Base-by-base conservation (phyloP, 192 early-diverging fungal species). In the Entophlyctis luteolus region DNA sequence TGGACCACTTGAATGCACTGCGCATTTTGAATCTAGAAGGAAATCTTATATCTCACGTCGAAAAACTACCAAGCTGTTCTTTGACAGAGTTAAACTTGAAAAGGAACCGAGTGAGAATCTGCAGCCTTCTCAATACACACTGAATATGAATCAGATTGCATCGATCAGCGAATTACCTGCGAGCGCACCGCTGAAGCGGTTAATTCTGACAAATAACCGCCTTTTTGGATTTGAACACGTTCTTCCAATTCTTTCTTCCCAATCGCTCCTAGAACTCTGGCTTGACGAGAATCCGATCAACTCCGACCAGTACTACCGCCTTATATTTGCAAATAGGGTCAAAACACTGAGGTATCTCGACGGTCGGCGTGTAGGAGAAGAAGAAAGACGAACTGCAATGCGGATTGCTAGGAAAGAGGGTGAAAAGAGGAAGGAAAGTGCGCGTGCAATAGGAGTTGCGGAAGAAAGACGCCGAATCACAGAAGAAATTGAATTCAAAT, bases 21-120 rank as follows among this genome's bases (percentile, higher is more conserved):
- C 62, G 80, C 6, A 54, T 82, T 16, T 54, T 84, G 12, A 84
- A 84, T 42, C 65, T 84, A 23, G 82, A 84, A 59, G 76, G 78
- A 69, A 84, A 84, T 53, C 39, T 22, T 8, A 75, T 84, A 18
- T 14, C 4, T 12, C 48, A 50, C 18, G 36, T 77, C 25, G 37
- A 56, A 14, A 67, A 59, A 22, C 42, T 84, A 4, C 55, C 47
- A n/a, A 22, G 71, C 2, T 29, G 33, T 0, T 46, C 70, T 20
- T 28, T 84, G 3, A 32, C 73, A 3, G 82, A 84, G 58, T 35
- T 84, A 23, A 84, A 84, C 68, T 22, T 84, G 23, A 73, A 71
- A 48, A 57, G 73, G 18, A 84, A 84, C 55, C 56, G 80, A 66
- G 81, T 82, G 48, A 47, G 22, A 47, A 28, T 45, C 1, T 0